Base-by-base conservation (phyloP, 345 rosid species). In the Trapa bicornis region DNA sequence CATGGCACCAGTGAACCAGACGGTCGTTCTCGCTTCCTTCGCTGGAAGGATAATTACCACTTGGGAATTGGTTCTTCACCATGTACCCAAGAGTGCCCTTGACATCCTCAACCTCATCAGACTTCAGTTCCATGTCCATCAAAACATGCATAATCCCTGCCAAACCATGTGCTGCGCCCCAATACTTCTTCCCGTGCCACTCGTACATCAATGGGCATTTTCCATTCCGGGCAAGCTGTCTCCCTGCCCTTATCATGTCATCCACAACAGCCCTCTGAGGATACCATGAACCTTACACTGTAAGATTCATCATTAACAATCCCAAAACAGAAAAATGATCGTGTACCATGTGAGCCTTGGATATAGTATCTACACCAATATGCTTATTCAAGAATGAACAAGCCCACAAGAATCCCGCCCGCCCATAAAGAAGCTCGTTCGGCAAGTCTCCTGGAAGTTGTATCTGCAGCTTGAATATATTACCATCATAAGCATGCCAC, bases 1-100 rank as follows among this genome's bases (percentile, higher is more conserved):
- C 91, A 60, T 85, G 94, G 73, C 94, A 88, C 89, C 91, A 85
- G 60, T 85, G 91, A 60, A 88, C 89, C 38, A 84, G 94, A 50
- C 75, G 80, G 73, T 84, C 86, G 0, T 71, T 71, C 73, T 72
- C 74, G 64, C 79, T 80, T 63, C 81, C 89, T 76, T 84, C 84
- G 47, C 86, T 85, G 1, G 87, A 81, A 32, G 83, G 86, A 79
- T 85, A 85, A 77, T 88, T 88, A 33, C 89, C 91, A 67, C 86
- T 81, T 3, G 86, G 77, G 60, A 84, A 88, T 35, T 80, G 79
- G 39, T 79, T 77, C 64, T 73, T 79, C 29, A 85, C 79, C 88
- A 85, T 87, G 80, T 83, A 83, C 56, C 60, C 71, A 36, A 87
- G 77, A 14, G 93, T 85, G 54, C 77, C 80, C 84, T 82, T 87